phyloP scores from a whole-genome alignment of 139 green algal species.

The Desmodesmus armatus region DNA sequence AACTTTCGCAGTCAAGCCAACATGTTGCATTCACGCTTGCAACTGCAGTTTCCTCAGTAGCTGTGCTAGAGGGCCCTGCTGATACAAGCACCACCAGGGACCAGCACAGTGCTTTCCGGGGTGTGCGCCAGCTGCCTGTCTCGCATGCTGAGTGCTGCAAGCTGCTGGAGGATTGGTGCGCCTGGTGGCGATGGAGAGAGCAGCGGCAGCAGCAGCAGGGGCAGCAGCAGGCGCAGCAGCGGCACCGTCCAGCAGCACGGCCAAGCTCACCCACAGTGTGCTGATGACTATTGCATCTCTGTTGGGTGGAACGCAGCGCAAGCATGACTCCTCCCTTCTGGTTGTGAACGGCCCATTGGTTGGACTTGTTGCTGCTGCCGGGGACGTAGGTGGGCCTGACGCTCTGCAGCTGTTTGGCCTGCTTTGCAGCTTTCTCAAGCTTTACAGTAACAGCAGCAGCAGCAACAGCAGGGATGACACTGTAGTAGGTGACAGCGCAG shows the following conservation, averaged over 20 bases:
- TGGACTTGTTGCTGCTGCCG: neutral
- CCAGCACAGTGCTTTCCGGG: no score
- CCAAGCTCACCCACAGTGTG: no score
- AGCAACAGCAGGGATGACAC: slow-evolving; percentile 37
- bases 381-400: neutral
- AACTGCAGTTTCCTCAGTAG: neutral
- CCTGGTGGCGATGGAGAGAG: no score
- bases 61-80: no score
- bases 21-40: neutral
- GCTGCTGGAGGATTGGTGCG: no score
- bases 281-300: neutral
- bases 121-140: no score
- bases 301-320: neutral
- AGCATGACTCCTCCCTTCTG: neutral
- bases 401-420: no score
- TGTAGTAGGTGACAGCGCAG: slow-evolving; percentile 54
- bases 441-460: neutral
- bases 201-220: no score
- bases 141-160: no score
- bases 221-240: no score
- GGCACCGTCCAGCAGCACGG: no score
- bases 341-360: neutral
- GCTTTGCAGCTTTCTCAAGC: neutral
- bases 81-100: neutral
- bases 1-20: neutral